Conservation (phyloP, 805 yeast species). For the Kuraishia ogatae region DNA sequence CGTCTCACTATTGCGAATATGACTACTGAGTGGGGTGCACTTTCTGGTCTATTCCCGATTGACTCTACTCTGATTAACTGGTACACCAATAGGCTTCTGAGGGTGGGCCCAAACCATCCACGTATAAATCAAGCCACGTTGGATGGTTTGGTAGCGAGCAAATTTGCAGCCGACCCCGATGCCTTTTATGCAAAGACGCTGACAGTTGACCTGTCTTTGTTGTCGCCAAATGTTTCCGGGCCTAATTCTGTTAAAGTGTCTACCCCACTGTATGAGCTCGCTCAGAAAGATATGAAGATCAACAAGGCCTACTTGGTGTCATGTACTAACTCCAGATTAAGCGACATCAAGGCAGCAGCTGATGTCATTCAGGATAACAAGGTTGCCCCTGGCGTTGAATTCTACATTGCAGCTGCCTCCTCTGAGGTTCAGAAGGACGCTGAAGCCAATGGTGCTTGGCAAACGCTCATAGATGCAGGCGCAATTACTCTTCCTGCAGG, state of each 20-base stretch:
- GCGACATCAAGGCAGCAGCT: constrained; percentile 94
- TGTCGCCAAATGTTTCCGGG: constrained; percentile 88
- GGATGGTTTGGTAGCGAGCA: constrained; percentile 35
- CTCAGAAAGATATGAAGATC: constrained; percentile 64
- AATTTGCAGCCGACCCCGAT: constrained; percentile 53
- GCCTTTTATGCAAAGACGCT: constrained; percentile 87
- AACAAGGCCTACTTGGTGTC: constrained; percentile 97
- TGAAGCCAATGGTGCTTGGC: constrained; percentile 88
- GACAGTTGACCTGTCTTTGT: constrained; percentile 66
- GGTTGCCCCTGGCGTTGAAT: constrained; percentile 85
- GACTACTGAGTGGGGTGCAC: constrained; percentile 99
- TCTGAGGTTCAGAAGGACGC: constrained; percentile 91
- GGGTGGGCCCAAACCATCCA: constrained; percentile 53
- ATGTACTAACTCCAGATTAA: constrained; percentile 90
- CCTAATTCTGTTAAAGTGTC: constrained; percentile 96
- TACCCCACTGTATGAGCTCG: constrained; percentile 65
- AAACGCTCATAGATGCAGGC: constrained; percentile 82
- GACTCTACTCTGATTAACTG: constrained; percentile 71
- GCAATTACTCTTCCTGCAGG: constrained; percentile 96
- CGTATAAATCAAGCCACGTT: constrained; percentile 64
- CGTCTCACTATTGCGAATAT: constrained; percentile 91
- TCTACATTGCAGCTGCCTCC: constrained; percentile 96
- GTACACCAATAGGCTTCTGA: constrained; percentile 55
- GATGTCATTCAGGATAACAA: constrained; percentile 73
- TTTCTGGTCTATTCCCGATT: constrained; percentile 96